phyloP scores from a whole-genome alignment of 805 yeast genomes.

The Cyberlindnera maritima region DNA sequence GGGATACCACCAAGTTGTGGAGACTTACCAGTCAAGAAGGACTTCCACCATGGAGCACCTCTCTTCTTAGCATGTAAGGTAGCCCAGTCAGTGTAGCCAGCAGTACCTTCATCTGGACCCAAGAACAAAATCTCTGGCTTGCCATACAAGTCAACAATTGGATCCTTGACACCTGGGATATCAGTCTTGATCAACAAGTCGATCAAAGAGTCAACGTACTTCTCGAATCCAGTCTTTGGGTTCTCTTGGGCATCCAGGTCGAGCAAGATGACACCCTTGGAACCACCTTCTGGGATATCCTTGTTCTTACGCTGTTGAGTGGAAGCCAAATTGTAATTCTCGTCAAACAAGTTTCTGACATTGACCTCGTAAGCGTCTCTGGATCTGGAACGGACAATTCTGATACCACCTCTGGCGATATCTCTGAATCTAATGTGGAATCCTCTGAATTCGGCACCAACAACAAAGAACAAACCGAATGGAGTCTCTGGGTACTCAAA shows the following conservation, averaged over 20 bases:
- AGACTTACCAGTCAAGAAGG: slow-evolving; percentile 94
- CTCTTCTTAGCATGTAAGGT: slow-evolving; percentile 87
- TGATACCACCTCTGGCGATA: slow-evolving; percentile 97
- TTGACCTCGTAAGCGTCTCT: slow-evolving; percentile 82
- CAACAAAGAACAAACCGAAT: slow-evolving; percentile 91
- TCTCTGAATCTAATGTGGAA: slow-evolving; percentile 97
- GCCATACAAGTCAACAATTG: slow-evolving; percentile 79
- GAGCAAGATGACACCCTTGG: slow-evolving; percentile 92
- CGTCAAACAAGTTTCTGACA: slow-evolving; percentile 88
- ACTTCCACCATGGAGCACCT: slow-evolving; percentile 98
- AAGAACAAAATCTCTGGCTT: slow-evolving; percentile 88
- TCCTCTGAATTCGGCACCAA: slow-evolving; percentile 95
- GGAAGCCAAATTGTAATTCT: slow-evolving; percentile 90
- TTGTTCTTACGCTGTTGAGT: slow-evolving; percentile 97
- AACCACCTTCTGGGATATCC: slow-evolving; percentile 99
- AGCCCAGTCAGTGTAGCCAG: slow-evolving; percentile 95
- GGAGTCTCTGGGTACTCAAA: slow-evolving; percentile 91
- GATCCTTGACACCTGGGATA: slow-evolving; percentile 27
- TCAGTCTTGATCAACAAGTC: slow-evolving; percentile 82
- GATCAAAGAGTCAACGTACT: slow-evolving; percentile 87
- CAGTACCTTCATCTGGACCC: slow-evolving; percentile 99
- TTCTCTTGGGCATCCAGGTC: slow-evolving; percentile 69
- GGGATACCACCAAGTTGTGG: slow-evolving; percentile 96
- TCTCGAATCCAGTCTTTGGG: slow-evolving; percentile 83
- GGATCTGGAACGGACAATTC: slow-evolving; percentile 87